Percentiles rank a stretch among this genome's conserved stretches.
These are phyloP conservation scores for Alternaria sp. DNA, from an alignment of 2,329 filamentous ascomycete genomes.

Conservation along the genomic window DNA sequence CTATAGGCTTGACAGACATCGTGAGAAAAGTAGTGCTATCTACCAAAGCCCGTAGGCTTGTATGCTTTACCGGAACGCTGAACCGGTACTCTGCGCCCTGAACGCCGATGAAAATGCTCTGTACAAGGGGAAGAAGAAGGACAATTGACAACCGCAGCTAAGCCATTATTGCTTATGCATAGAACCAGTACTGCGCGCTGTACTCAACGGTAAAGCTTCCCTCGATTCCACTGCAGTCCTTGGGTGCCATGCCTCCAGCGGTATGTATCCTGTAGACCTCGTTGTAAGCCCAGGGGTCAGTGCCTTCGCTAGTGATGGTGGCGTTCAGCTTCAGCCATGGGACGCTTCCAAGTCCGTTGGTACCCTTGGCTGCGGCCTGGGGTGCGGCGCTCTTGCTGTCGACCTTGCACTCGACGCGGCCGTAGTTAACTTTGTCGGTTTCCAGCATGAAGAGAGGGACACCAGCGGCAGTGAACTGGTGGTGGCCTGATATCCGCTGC, in stretches of 20 bases:
- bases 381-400: constrained; percentile 70
- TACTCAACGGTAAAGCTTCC: constrained; percentile 79
- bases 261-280: constrained; percentile 87
- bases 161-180: constrained; percentile 28
- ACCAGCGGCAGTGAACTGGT: constrained; percentile 77
- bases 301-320: constrained; percentile 30
- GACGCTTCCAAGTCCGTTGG: constrained; percentile 69
- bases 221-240: constrained; percentile 73
- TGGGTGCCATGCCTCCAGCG: constrained; percentile 79
- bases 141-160: constrained; percentile 2
- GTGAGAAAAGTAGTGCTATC: constrained; percentile 32
- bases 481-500: constrained; percentile 74
- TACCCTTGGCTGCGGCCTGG: constrained; percentile 65
- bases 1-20: constrained; percentile 26
- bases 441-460: constrained; percentile 85
- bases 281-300: constrained; percentile 60
- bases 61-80: constrained; percentile 21
- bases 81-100: constrained; percentile 17
- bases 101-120: constrained; percentile 48
- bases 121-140: constrained; percentile 23
- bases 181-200: constrained; percentile 80
- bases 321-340: constrained; percentile 79
- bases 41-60: constrained; percentile 24
- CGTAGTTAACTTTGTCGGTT: constrained; percentile 59
- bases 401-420: constrained; percentile 73